These are phyloP conservation scores for Bauhinia variegata DNA, from an alignment of 306 rosid species.

Conservation along the genomic window DNA sequence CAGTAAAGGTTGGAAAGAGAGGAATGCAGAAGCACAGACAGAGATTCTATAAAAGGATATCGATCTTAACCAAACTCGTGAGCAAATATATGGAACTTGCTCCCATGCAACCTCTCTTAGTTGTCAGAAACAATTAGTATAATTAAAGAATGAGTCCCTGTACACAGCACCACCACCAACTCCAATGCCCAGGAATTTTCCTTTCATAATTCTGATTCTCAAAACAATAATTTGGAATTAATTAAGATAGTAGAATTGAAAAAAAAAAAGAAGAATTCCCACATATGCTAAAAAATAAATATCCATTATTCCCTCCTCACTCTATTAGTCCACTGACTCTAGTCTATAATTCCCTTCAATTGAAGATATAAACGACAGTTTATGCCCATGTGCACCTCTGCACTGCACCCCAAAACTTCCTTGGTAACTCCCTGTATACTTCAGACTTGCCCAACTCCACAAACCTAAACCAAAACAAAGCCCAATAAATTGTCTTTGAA, in stretches of 20 bases:
- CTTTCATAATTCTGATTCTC: constrained; percentile 57
- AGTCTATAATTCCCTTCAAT: constrained; percentile 11
- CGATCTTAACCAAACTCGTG: constrained; percentile 49
- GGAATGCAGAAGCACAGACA: background rate
- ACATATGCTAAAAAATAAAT: background rate
- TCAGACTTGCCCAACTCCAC: constrained; percentile 67
- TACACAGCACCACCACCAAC: constrained; percentile 42
- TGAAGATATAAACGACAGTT: constrained; percentile 54
- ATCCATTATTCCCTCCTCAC: constrained; percentile 23
- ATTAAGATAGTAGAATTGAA: constrained; percentile 30
- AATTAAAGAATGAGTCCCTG: constrained; percentile 38
- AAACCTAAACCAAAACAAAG: constrained; percentile 56
- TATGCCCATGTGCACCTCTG: constrained; percentile 72
- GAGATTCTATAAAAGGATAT: background rate
- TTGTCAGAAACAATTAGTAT: constrained; percentile 53
- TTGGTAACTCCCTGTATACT: constrained; percentile 45
- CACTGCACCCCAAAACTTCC: constrained; percentile 50
- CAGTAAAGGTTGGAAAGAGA: background rate
- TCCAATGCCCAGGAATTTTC: too few relatives aligned
- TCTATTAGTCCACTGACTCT: constrained; percentile 28
- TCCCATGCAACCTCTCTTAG: constrained; percentile 61
- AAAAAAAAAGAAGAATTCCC: constrained; percentile 26
- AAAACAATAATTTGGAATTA: constrained; percentile 44
- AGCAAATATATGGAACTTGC: constrained; percentile 43
- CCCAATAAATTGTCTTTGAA: constrained; percentile 55